Percentiles rank a stretch among this genome's conserved stretches.
These are phyloP conservation scores for Tricholoma furcatifolium DNA, from an alignment of 768 basidiomycete species.

Conservation along the genomic window DNA sequence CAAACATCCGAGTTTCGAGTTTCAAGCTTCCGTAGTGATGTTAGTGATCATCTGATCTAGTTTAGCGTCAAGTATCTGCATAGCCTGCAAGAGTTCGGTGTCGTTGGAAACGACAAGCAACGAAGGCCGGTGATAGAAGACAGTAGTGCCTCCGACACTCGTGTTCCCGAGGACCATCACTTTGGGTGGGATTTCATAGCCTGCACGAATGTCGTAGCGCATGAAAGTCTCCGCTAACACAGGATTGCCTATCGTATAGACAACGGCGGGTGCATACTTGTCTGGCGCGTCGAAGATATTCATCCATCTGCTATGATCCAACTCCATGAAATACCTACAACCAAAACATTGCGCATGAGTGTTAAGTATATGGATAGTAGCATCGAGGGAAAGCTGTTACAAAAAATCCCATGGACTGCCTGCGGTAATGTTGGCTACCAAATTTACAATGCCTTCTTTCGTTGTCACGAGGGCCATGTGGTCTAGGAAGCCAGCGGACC, in stretches of 20 bases:
- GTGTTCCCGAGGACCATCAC: constrained; percentile 28
- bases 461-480: background rate
- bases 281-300: constrained; percentile 7
- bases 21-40: background rate
- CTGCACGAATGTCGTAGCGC: constrained; percentile 23
- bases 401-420: constrained; percentile 20
- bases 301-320: constrained; percentile 18
- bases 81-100: constrained; percentile 19
- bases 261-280: constrained; percentile 15
- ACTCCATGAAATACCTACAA: constrained; percentile 19
- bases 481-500: constrained; percentile 7
- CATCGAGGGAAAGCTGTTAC: constrained; percentile 14
- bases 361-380: background rate
- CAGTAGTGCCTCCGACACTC: constrained; percentile 24
- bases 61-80: constrained; percentile 22
- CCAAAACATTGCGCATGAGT: background rate
- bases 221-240: constrained; percentile 33
- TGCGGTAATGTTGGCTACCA: constrained; percentile 17
- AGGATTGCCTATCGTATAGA: constrained; percentile 31
- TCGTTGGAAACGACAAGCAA: constrained; percentile 22
- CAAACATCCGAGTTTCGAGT: background rate
- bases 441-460: constrained; percentile 21
- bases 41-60: constrained; percentile 7
- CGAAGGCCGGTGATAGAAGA: constrained; percentile 33
- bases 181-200: constrained; percentile 30